phyloP scores from a whole-genome alignment of 148 eudicot species.

The Cornus suecica region DNA sequence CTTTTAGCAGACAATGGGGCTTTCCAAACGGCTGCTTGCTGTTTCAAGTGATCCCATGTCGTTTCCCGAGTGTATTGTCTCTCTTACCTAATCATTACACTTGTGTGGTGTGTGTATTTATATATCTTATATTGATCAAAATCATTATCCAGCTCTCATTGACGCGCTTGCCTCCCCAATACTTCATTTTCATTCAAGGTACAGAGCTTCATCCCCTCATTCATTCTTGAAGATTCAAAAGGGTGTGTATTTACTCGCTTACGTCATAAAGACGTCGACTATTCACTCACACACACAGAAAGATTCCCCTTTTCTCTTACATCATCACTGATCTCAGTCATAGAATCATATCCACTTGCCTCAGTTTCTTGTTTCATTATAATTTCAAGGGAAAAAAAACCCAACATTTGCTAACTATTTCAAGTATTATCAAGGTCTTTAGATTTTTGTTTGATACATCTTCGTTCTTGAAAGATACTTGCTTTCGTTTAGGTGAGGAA shows the following conservation, averaged over 20 bases:
- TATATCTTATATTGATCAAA: not conserved
- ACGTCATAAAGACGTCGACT: no score
- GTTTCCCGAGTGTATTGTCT: not conserved
- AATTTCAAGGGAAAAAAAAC: not conserved
- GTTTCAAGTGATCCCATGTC: not conserved
- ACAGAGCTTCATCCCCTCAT: not conserved
- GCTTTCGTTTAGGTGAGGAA: not conserved
- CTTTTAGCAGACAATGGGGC: conserved; percentile 11
- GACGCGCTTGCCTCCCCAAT: not conserved
- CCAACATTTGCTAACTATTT: no score
- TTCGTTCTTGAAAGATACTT: no score
- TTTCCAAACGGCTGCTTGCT: conserved; percentile 3
- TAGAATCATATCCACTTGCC: not conserved
- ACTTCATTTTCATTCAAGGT: not conserved
- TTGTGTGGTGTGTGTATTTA: not conserved
- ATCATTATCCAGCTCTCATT: not conserved
- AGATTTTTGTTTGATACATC: no score
- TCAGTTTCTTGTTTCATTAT: not conserved
- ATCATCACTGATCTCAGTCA: not conserved
- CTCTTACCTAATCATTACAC: not conserved
- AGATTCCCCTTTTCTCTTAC: not conserved
- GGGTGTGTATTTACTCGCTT: no score
- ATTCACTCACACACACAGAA: not conserved
- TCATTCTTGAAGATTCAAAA: no score
- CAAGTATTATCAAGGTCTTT: no score